Evolutionary conservation across 805 yeast genomes (phyloP).

Genomic region (Candida awuae): DNA sequence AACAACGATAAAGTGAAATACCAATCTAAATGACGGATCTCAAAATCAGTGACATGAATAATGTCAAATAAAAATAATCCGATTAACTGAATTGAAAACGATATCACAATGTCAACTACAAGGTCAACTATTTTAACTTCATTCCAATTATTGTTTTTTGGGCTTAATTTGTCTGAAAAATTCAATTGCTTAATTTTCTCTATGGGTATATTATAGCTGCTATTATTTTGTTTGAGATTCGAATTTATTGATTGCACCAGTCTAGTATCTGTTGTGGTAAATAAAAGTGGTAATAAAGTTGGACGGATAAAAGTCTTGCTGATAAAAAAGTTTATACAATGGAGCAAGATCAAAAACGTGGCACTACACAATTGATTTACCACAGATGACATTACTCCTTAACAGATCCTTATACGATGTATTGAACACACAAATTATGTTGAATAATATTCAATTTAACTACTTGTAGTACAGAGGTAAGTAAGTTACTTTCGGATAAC

Average conservation of each 20-base stretch:
- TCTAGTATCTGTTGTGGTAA: conserved; percentile 2
- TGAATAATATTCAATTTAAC: too few species aligned
- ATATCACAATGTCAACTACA: conserved; percentile 20
- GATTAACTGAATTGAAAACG: conserved; percentile 24
- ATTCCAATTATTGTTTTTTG: not conserved
- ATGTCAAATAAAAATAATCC: conserved; percentile 26
- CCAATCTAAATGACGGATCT: conserved; percentile 30
- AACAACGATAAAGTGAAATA: conserved; percentile 32
- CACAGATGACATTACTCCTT: conserved; percentile 4
- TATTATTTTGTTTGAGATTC: not conserved
- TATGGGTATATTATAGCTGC: conserved; percentile 1
- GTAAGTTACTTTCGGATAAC: too few species aligned
- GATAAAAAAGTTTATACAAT: conserved; percentile 4
- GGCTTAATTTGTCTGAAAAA: not conserved
- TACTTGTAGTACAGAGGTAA: too few species aligned
- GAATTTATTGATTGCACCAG: conserved; percentile 4
- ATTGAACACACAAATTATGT: too few species aligned
- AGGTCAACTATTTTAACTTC: conserved; percentile 5
- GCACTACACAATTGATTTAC: conserved; percentile 1
- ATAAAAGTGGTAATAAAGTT: conserved; percentile 6
- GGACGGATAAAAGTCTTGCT: conserved; percentile 7
- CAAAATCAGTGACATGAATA: conserved; percentile 17
- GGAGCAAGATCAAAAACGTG: not conserved
- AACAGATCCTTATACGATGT: too few species aligned
- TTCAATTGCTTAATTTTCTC: not conserved